Conservation (phyloP, 164 flowering plant genomes). For the Pachysandra terminalis region DNA sequence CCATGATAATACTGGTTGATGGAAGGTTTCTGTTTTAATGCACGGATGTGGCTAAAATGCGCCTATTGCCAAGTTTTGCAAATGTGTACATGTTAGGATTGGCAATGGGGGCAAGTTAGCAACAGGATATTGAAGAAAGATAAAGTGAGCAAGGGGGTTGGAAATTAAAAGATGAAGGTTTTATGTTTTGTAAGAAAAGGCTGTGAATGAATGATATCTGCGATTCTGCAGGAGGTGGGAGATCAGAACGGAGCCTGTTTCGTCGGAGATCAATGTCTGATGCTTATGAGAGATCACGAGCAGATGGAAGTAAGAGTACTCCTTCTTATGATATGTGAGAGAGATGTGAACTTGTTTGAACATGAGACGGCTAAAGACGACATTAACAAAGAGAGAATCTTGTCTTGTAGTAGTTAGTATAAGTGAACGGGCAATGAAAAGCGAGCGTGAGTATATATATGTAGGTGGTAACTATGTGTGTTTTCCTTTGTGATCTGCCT, state of each 20-base stretch:
- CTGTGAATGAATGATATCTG: slow-evolving; percentile 11
- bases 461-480: too few species aligned
- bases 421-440: too few species aligned
- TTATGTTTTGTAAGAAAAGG: neutral
- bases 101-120: too few species aligned
- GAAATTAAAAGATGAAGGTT: too few species aligned
- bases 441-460: too few species aligned
- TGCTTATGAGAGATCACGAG: slow-evolving; percentile 50
- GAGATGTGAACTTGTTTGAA: slow-evolving; percentile 20
- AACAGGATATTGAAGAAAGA: too few species aligned
- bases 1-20: too few species aligned
- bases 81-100: neutral
- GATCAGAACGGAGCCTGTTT: slow-evolving; percentile 47
- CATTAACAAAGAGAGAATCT: too few species aligned
- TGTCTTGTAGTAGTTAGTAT: too few species aligned
- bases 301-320: slow-evolving; percentile 51
- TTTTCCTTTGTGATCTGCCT: too few species aligned
- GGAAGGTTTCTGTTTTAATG: neutral
- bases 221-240: slow-evolving; percentile 44
- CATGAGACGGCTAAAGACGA: neutral
- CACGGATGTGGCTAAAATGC: neutral
- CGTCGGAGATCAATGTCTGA: slow-evolving; percentile 75
- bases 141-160: too few species aligned
- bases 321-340: slow-evolving; percentile 65
- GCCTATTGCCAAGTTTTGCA: neutral